phyloP scores from a whole-genome alignment of 805 yeast species.

The Priceomyces carsonii region DNA sequence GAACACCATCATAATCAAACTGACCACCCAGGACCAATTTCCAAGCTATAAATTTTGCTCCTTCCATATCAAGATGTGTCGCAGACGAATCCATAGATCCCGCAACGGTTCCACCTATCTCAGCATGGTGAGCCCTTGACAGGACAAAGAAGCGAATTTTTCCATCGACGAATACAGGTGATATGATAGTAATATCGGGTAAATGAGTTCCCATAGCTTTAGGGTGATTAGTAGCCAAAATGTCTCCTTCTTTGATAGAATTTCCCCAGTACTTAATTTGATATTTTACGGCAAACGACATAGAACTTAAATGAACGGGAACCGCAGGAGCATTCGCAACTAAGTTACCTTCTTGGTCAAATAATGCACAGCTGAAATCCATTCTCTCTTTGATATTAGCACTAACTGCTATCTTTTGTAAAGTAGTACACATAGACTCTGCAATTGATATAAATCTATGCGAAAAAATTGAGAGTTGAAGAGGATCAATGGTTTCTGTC shows the following conservation, averaged over 20 bases:
- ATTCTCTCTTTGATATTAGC: conserved; percentile 83
- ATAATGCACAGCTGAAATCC: conserved; percentile 84
- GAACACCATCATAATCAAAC: conserved; percentile 74
- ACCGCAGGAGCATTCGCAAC: conserved; percentile 89
- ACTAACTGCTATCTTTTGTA: conserved; percentile 77
- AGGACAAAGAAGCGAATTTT: conserved; percentile 84
- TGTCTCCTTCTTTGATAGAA: conserved; percentile 30
- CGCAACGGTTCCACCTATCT: conserved; percentile 88
- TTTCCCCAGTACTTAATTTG: conserved; percentile 27
- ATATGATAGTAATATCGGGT: conserved; percentile 76
- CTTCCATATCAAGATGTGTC: conserved; percentile 87
- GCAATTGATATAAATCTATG: conserved; percentile 90
- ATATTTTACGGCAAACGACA: conserved; percentile 62
- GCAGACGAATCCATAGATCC: conserved; percentile 93
- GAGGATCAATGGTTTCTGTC: conserved; percentile 53
- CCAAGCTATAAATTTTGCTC: conserved; percentile 77
- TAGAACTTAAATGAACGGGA: conserved; percentile 84
- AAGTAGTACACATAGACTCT: conserved; percentile 82
- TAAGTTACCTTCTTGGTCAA: conserved; percentile 69
- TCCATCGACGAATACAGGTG: conserved; percentile 68
- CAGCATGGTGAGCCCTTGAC: conserved; percentile 95
- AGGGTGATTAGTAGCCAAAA: conserved; percentile 38
- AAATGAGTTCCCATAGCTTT: conserved; percentile 45
- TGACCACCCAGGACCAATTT: conserved; percentile 63
- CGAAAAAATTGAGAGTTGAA: conserved; percentile 72